phyloP scores from a whole-genome alignment of 2,329 filamentous ascomycete genomes.

The Pyrenophora teres region DNA sequence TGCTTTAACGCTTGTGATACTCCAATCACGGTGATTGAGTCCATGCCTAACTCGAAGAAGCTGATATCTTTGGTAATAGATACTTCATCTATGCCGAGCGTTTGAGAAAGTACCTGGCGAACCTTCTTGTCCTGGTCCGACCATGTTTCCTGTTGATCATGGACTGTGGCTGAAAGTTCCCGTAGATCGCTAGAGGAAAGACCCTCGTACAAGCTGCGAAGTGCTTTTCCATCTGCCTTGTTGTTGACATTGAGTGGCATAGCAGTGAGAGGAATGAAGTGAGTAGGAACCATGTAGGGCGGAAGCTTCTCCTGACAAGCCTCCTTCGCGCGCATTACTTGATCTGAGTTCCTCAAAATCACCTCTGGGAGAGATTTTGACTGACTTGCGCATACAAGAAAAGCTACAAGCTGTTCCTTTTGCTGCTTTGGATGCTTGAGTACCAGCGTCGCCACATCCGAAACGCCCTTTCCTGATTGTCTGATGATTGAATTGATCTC shows the following conservation, averaged over 20 bases:
- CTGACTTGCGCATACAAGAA: slow-evolving; percentile 53
- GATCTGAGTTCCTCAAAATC: slow-evolving; percentile 21
- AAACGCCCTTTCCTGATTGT: slow-evolving; percentile 59
- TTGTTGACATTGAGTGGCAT: slow-evolving; percentile 88
- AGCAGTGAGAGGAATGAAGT: slow-evolving; percentile 71
- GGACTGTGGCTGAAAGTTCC: slow-evolving; percentile 47
- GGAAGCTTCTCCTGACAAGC: slow-evolving; percentile 74
- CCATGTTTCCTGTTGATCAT: slow-evolving; percentile 25
- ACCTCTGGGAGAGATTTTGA: slow-evolving; percentile 25
- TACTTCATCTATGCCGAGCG: slow-evolving; percentile 54
- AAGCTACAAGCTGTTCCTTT: slow-evolving; percentile 84
- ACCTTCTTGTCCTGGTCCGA: slow-evolving; percentile 55
- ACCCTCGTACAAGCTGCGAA: slow-evolving; percentile 68
- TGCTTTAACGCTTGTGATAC: slow-evolving; percentile 68
- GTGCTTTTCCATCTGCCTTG: slow-evolving; percentile 76
- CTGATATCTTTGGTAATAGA: slow-evolving; percentile 63
- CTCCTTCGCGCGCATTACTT: slow-evolving; percentile 42
- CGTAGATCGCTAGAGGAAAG: slow-evolving; percentile 67
- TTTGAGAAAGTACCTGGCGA: slow-evolving; percentile 59
- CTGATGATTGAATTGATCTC: slow-evolving; percentile 88
- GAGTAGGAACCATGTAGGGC: slow-evolving; percentile 88
- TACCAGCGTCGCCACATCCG: slow-evolving; percentile 78
- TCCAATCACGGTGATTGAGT: slow-evolving; percentile 81
- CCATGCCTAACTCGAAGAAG: slow-evolving; percentile 84
- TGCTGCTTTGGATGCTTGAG: slow-evolving; percentile 70